phyloP scores from a whole-genome alignment of 2,329 filamentous ascomycete genomes.

The Berkeleyomyces rouxiae region DNA sequence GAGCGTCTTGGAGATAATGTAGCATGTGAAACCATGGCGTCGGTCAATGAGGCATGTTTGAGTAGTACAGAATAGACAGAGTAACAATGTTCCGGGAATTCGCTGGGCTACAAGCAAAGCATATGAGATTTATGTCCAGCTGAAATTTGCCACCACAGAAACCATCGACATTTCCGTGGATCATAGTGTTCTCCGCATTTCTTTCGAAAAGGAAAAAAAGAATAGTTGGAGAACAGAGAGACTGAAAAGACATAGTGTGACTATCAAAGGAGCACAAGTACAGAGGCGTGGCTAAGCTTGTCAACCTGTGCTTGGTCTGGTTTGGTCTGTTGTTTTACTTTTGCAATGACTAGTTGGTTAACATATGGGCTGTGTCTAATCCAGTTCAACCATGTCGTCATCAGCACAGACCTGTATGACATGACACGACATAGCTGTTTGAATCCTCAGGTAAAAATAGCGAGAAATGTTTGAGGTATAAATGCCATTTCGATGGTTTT shows the following conservation, averaged over 20 bases:
- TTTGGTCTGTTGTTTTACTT: no score
- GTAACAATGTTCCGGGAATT: neutral
- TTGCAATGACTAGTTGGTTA: no score
- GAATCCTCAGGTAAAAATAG: neutral
- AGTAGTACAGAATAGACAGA: neutral
- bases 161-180: neutral
- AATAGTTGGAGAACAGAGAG: neutral
- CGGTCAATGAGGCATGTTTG: neutral
- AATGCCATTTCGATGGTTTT: neutral
- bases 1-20: neutral
- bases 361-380: no score
- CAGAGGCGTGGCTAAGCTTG: no score
- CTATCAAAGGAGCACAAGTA: neutral
- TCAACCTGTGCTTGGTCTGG: no score
- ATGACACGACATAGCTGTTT: neutral
- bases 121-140: neutral
- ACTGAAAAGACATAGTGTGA: neutral
- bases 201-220: no score
- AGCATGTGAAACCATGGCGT: neutral
- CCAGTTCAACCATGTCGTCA: neutral
- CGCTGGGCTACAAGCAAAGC: neutral
- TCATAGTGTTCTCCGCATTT: neutral
- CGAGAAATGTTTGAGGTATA: neutral
- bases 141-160: neutral
- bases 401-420: neutral